phyloP scores from a whole-genome alignment of 495 filamentous ascomycete genomes.

The Penicillium cosmopolitanum region DNA sequence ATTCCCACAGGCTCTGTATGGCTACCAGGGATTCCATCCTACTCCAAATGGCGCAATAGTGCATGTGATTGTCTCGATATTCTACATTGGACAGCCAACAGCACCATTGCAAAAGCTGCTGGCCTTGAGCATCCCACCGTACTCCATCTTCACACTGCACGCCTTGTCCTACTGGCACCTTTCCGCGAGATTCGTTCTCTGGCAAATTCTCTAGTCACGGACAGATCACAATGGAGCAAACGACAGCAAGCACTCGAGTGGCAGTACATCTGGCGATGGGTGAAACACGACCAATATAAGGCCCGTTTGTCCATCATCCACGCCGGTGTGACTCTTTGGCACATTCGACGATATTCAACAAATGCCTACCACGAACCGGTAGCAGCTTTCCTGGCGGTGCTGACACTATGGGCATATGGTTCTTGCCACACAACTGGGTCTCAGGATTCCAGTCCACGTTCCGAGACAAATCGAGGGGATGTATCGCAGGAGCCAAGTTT shows the following conservation, averaged over 20 bases:
- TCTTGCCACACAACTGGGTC: constrained; percentile 28
- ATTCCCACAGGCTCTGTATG: constrained; percentile 48
- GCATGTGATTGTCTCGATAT: constrained; percentile 59
- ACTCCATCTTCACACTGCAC: constrained; percentile 54
- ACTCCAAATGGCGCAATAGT: constrained; percentile 59
- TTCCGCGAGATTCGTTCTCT: constrained; percentile 46
- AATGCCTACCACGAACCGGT: constrained; percentile 56
- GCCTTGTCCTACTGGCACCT: constrained; percentile 43
- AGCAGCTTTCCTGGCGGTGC: constrained; percentile 49
- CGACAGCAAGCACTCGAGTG: constrained; percentile 42
- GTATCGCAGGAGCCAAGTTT: constrained; percentile 32
- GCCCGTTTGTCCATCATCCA: constrained; percentile 59
- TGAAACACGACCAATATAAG: constrained; percentile 56
- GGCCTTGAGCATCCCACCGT: constrained; percentile 57
- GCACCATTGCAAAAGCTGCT: constrained; percentile 44
- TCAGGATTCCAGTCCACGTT: constrained; percentile 16
- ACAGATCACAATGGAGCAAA: constrained; percentile 35
- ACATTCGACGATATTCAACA: constrained; percentile 50
- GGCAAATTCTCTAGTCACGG: constrained; percentile 36
- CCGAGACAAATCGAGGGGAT: constrained; percentile 11
- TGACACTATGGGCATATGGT: constrained; percentile 59
- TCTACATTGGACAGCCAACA: constrained; percentile 58
- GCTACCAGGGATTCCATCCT: constrained; percentile 53
- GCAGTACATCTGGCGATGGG: constrained; percentile 53
- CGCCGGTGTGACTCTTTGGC: constrained; percentile 53